Percentiles rank a stretch among this genome's conserved stretches.
Conservation (phyloP, 2,329 filamentous ascomycete species). For the Huntiella savannae region DNA sequence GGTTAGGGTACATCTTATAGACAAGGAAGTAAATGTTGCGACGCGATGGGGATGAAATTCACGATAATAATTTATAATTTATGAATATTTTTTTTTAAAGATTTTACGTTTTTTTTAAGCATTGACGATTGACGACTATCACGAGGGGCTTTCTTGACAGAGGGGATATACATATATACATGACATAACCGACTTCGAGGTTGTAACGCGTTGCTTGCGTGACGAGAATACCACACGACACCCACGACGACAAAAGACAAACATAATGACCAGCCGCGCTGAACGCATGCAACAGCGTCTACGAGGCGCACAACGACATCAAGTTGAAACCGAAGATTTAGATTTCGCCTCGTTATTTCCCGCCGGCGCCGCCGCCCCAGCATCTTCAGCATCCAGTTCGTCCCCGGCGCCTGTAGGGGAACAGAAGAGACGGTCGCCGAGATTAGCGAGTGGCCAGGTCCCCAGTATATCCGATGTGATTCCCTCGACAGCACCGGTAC, state of each 20-base stretch:
- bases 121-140: not conserved
- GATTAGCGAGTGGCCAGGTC: too few species aligned
- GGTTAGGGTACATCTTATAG: too few species aligned
- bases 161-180: not conserved
- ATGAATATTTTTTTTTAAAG: not conserved
- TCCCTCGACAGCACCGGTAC: not conserved
- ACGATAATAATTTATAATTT: not conserved
- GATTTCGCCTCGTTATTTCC: slow-evolving; percentile 25
- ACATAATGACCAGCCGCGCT: slow-evolving; percentile 22
- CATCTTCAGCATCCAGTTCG: not conserved
- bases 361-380: not conserved
- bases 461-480: too few species aligned
- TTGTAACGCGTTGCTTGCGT: not conserved
- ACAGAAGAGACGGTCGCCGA: too few species aligned
- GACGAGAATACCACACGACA: too few species aligned
- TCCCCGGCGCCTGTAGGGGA: not conserved
- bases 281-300: slow-evolving; percentile 46
- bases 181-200: not conserved
- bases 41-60: not conserved
- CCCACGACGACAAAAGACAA: too few species aligned
- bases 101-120: not conserved
- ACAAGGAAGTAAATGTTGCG: too few species aligned
- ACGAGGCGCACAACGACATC: slow-evolving; percentile 40
- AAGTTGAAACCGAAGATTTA: slow-evolving; percentile 32
- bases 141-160: not conserved